Conservation (phyloP, 1,139 yeast genomes). For the Schwanniomyces etchellsii region DNA sequence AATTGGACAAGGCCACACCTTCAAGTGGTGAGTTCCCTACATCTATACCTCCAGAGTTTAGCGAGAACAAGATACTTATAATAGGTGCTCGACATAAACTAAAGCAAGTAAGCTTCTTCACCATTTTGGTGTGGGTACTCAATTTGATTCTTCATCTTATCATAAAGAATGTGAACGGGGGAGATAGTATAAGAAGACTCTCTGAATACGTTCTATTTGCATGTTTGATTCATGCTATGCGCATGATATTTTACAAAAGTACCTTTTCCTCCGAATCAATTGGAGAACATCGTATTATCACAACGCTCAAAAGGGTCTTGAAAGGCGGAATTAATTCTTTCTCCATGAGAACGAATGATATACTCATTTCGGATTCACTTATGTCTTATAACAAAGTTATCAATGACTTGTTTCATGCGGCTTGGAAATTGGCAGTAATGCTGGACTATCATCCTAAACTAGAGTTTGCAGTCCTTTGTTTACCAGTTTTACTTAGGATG, state of each 20-base stretch:
- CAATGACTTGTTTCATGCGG: slow-evolving; percentile 56
- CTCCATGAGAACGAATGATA: slow-evolving; percentile 68
- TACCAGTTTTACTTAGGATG: slow-evolving; percentile 70
- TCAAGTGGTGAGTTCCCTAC: slow-evolving; percentile 32
- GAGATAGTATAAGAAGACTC: slow-evolving; percentile 5
- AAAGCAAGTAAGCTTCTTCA: slow-evolving; percentile 15
- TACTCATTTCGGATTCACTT: slow-evolving; percentile 72
- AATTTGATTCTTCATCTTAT: slow-evolving; percentile 15
- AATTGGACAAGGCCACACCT: slow-evolving; percentile 15
- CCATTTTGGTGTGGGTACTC: slow-evolving; percentile 16
- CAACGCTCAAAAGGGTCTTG: slow-evolving; percentile 49
- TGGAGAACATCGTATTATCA: slow-evolving; percentile 41
- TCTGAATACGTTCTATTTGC: slow-evolving; percentile 13
- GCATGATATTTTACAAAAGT: slow-evolving; percentile 13
- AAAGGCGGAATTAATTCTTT: slow-evolving; percentile 51
- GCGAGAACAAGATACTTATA: slow-evolving; percentile 27
- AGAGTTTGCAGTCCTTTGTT: slow-evolving; percentile 46
- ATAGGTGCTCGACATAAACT: slow-evolving; percentile 30
- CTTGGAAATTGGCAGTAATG: slow-evolving; percentile 21
- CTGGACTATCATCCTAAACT: slow-evolving; percentile 19
- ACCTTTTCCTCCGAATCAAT: slow-evolving; percentile 6
- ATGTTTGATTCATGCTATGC: slow-evolving; percentile 13
- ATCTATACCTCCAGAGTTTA: slow-evolving; percentile 21
- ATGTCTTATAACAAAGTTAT: slow-evolving; percentile 74
- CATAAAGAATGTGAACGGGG: slow-evolving; percentile 8